Conservation (phyloP, 2,329 filamentous ascomycete genomes). For the Penicillium glabrum region DNA sequence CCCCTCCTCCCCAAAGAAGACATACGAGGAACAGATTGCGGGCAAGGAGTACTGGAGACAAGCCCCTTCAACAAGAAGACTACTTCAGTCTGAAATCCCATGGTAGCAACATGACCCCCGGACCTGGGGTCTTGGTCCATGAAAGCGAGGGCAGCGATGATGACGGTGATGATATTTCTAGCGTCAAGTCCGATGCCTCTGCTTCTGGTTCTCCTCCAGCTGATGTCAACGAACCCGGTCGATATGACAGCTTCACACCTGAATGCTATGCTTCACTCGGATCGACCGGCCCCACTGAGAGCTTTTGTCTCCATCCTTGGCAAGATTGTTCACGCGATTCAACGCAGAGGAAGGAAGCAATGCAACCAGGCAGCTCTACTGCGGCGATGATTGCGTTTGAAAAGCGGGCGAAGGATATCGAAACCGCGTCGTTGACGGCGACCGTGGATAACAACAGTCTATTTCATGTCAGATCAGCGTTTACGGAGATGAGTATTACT, state of each 20-base stretch:
- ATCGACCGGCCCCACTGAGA: constrained; percentile 23
- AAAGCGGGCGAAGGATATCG: constrained; percentile 51
- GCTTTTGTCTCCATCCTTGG: constrained; percentile 48
- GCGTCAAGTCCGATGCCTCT: constrained; percentile 28
- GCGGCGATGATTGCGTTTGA: constrained; percentile 56
- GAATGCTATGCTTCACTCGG: constrained; percentile 20
- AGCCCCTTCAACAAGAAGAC: constrained; percentile 30
- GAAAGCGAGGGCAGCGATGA: constrained; percentile 47
- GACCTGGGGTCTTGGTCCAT: constrained; percentile 51
- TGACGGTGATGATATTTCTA: constrained; percentile 40
- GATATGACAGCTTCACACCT: constrained; percentile 20
- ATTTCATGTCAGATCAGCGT: constrained; percentile 45
- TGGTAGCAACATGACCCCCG: constrained; percentile 47
- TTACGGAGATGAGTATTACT: constrained; percentile 41
- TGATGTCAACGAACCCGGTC: constrained; percentile 24
- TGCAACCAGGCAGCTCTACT: constrained; percentile 54
- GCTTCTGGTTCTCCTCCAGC: constrained; percentile 28
- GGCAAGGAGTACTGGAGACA: constrained; percentile 47
- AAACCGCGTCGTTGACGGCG: constrained; percentile 55
- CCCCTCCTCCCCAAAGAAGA: constrained; percentile 19
- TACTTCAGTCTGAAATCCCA: constrained; percentile 32
- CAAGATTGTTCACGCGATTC: constrained; percentile 42
- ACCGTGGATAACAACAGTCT: constrained; percentile 54
- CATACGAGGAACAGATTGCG: constrained; percentile 37
- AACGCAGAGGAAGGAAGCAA: constrained; percentile 28